Evolutionary conservation across 2,329 filamentous ascomycete species (phyloP), one percentile per base, ranked within the genome.

Genomic region (Diaporthe ampelina): DNA sequence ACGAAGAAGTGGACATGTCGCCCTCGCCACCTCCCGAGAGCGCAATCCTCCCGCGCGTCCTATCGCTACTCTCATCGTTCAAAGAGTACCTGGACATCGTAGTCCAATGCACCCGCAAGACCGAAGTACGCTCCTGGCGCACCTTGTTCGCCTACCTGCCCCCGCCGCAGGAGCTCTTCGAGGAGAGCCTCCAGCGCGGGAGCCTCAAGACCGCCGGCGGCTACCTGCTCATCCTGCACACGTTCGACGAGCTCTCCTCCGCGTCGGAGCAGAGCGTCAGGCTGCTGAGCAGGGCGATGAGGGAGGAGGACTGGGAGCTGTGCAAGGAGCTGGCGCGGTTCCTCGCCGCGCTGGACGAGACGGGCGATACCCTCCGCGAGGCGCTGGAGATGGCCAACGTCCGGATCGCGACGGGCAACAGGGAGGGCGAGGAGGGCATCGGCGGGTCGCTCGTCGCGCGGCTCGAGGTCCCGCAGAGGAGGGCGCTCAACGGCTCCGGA

Each of bases 291-390:
- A 88, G 94, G 65, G 97, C 96, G 0, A 96, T 95, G 79, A 88
- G 91, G 43, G 95, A 95, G 82, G 91, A 92, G 65, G 96, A 98
- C 80, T 99, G 95, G 95, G 95, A 98, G 78, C 85, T 99, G 37
- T 98, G 97, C 84, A 97, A 95, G 79, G 97, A 99, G 82, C 88
- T 99, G 37, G 95, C 97, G 15, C 89, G 96, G n/a, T 99, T 99
- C 83, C 85, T 99, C 73, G 95, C 97, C 61, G 96, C 96, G 7
- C 91, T 99, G 79, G 97, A 99, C 80, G 92, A 94, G 77, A 94
- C 92, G 19, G 97, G 97, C 0, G 91, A 93, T 77, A 96, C 94
- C 58, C 86, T 99, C 65, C 87, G 90, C 71, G 90, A 93, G 78
- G 94, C 93, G 2, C 88, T 97, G 82, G 89, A 91, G 77, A 86